Conservation (phyloP, 495 filamentous ascomycete genomes). For the Lasiosphaeria ovina region DNA sequence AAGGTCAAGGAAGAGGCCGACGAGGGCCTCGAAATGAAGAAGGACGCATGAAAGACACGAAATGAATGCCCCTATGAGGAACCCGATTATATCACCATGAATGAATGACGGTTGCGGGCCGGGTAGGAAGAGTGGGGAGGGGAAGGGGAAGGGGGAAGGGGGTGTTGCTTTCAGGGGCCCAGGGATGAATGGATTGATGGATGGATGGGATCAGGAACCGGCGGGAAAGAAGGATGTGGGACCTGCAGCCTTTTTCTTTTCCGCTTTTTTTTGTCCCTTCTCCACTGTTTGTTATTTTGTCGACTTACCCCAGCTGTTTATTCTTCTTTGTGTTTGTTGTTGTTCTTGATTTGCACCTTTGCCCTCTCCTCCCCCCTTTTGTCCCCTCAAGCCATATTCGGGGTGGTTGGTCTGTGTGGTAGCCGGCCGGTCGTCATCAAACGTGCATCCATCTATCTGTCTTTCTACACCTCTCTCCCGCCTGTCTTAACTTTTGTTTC, state of each 20-base stretch:
- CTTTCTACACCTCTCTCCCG: too few relatives aligned
- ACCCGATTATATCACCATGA: slow-evolving; percentile 5
- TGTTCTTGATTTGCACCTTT: neutral
- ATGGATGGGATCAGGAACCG: neutral
- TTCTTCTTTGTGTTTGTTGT: neutral
- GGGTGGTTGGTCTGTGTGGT: too few relatives aligned
- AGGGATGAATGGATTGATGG: neutral
- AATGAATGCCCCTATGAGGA: neutral
- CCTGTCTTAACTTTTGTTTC: too few relatives aligned
- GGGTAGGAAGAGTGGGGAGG: neutral
- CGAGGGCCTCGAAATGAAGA: slow-evolving; percentile 2
- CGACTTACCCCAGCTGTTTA: neutral
- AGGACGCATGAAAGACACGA: neutral
- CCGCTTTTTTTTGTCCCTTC: neutral
- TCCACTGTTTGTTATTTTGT: neutral
- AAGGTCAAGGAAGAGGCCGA: neutral
- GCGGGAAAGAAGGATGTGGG: neutral
- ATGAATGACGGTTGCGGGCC: neutral
- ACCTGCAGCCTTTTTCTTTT: neutral
- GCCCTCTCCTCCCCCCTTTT: too few relatives aligned
- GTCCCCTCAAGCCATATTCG: too few relatives aligned
- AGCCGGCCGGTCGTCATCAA: too few relatives aligned
- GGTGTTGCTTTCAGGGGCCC: too few relatives aligned
- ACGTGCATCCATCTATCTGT: too few relatives aligned
- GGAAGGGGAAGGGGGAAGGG: neutral